Evolutionary conservation across 345 rosid genomes (phyloP).

Genomic region (Barbarea vulgaris): DNA sequence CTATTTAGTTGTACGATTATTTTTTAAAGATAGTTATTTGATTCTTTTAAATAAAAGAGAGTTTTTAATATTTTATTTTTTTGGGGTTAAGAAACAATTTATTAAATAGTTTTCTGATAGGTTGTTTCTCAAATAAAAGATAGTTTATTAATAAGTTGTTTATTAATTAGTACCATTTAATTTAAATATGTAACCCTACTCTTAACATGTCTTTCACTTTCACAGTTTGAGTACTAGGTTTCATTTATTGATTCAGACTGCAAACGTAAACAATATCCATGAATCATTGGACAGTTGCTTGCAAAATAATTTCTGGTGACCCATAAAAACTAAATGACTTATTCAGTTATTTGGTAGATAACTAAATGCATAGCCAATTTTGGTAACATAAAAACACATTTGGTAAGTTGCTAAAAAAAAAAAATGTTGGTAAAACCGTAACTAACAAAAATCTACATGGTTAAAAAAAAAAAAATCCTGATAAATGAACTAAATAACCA

Average conservation of each 20-base stretch:
- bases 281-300: constrained; percentile 29
- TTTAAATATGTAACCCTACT: not conserved
- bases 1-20: not conserved
- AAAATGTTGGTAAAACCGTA: not conserved
- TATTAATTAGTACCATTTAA: not conserved
- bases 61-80: not conserved
- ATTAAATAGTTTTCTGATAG: not conserved
- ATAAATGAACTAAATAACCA: not conserved
- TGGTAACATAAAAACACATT: not conserved
- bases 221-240: constrained; percentile 27
- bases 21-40: not conserved
- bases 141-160: not conserved
- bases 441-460: too few species aligned
- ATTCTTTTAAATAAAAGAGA: not conserved
- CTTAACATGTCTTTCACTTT: not conserved
- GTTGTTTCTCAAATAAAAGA: not conserved
- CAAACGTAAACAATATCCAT: not conserved
- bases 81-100: not conserved
- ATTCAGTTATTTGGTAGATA: not conserved
- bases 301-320: constrained; percentile 18
- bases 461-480: too few species aligned
- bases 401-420: too few species aligned
- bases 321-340: not conserved
- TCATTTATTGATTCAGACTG: constrained; percentile 1
- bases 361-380: not conserved